These are phyloP conservation scores for Starmerella asiatica DNA, from an alignment of 805 yeast species.

Conservation along the genomic window DNA sequence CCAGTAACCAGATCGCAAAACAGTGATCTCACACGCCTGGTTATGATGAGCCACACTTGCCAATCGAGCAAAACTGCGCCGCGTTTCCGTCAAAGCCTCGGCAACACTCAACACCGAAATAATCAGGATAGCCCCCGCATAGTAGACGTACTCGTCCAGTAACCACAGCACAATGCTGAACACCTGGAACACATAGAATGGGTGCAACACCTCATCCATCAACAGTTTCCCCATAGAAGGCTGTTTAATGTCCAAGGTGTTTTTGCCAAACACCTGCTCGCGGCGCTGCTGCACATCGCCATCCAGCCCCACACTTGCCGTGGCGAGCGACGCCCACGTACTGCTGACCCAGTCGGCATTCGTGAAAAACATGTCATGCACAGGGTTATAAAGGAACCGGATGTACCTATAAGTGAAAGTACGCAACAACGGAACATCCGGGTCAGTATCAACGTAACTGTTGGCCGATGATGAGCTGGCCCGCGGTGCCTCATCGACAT, in stretches of 20 bases:
- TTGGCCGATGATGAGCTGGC: neutral
- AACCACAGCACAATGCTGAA: slow-evolving; percentile 88
- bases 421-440: slow-evolving; percentile 54
- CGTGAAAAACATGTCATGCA: slow-evolving; percentile 72
- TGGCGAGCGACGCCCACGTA: slow-evolving; percentile 52
- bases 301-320: slow-evolving; percentile 49
- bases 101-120: slow-evolving; percentile 70
- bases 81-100: slow-evolving; percentile 79
- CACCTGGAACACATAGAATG: slow-evolving; percentile 88
- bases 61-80: slow-evolving; percentile 54
- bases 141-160: slow-evolving; percentile 81
- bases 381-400: slow-evolving; percentile 69
- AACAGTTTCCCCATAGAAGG: slow-evolving; percentile 53
- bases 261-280: slow-evolving; percentile 58
- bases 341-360: slow-evolving; percentile 78
- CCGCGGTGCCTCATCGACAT: slow-evolving; percentile 6
- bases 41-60: slow-evolving; percentile 47
- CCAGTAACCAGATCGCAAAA: slow-evolving; percentile 90
- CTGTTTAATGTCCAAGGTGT: slow-evolving; percentile 61
- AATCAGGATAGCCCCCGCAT: slow-evolving; percentile 80
- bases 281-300: slow-evolving; percentile 59
- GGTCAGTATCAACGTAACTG: slow-evolving; percentile 36
- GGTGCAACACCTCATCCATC: slow-evolving; percentile 82
- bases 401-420: slow-evolving; percentile 72
- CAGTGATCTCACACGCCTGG: slow-evolving; percentile 71